Evolutionary conservation across 2,329 filamentous ascomycete genomes (phyloP).

Genomic region (Colletotrichum melonis): DNA sequence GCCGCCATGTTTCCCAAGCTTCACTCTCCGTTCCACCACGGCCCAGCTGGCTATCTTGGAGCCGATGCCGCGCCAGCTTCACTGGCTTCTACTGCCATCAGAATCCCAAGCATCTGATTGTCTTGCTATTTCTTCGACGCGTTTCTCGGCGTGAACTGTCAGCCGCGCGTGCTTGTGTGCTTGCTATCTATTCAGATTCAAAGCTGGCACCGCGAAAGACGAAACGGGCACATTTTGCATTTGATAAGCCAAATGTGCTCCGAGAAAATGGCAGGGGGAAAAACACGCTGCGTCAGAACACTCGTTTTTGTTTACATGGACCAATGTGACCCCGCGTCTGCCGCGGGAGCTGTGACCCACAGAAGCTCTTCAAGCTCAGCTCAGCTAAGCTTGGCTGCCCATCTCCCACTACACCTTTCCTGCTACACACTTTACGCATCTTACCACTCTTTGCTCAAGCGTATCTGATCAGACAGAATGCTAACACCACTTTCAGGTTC

Average conservation of each 20-base stretch:
- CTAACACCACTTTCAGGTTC: constrained; percentile 69
- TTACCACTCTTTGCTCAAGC: neutral
- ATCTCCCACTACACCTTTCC: neutral
- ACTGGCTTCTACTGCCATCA: constrained; percentile 22
- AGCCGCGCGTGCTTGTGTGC: neutral
- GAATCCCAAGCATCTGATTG: constrained; percentile 20
- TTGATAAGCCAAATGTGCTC: neutral
- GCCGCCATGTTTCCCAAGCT: neutral
- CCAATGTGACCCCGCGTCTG: constrained; percentile 37
- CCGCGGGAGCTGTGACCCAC: constrained; percentile 31
- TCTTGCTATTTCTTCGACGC: neutral
- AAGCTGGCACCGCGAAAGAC: neutral
- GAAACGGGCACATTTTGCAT: neutral
- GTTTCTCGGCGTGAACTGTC: neutral
- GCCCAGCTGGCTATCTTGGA: neutral
- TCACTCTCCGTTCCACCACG: neutral
- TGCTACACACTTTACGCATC: neutral
- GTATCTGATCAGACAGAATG: constrained; percentile 14
- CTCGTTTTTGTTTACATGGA: constrained; percentile 12
- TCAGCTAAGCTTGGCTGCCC: neutral
- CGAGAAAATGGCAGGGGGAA: neutral
- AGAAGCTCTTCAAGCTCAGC: constrained; percentile 1
- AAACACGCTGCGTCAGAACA: neutral
- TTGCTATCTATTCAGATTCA: neutral
- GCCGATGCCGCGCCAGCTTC: neutral